Base-by-base conservation (phyloP, 441 rosid genomes). In the Adansonia rubrostipa region DNA sequence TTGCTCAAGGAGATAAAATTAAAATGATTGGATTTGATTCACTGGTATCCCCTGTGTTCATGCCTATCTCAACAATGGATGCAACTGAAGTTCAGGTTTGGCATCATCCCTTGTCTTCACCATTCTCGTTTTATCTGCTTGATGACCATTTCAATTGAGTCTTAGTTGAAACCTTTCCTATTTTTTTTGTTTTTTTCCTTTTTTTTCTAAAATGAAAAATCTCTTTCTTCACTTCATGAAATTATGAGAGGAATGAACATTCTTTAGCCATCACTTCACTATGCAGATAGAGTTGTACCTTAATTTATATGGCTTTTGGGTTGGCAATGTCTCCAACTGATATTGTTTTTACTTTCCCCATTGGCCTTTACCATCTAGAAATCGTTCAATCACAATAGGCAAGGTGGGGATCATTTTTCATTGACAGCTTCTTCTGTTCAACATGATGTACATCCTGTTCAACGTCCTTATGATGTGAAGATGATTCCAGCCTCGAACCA, bases 1-100 rank as follows among this genome's bases (percentile, higher is more conserved):
- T 68, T 82, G 71, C 82, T 82, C 88, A 79, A 78, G 92, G 87
- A 61, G 88, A 84, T 51, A 84, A 85, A 81, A 68, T 51, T 36
- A 79, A 77, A 60, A 84, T 80, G 77, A 24, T 78, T 63, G 77
- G 80, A 60, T 63, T 82, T 65, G 91, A 86, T 71, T 56, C 81
- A 5, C 47, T 61, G 9, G 58, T 79, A 68, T 76, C 84, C 9
- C 63, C 87, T 71, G 87, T 86, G 9, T 86, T 83, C 66, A 77
- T 78, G 78, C 76, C 88, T 47, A 28, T 81, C 66, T 70, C 86
- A 60, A 57, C 74, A 68, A 64, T 68, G 3, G 87, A 86, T 76
- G 79, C 70, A 9, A 47, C 82, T 20, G 89, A 85, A 77, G 57
- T 74, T 54, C 87, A 81, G 88, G 89, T 88, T 76, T 15, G 24